These are phyloP conservation scores for Mycena filopes DNA, from an alignment of 768 basidiomycete genomes.

Conservation along the genomic window DNA sequence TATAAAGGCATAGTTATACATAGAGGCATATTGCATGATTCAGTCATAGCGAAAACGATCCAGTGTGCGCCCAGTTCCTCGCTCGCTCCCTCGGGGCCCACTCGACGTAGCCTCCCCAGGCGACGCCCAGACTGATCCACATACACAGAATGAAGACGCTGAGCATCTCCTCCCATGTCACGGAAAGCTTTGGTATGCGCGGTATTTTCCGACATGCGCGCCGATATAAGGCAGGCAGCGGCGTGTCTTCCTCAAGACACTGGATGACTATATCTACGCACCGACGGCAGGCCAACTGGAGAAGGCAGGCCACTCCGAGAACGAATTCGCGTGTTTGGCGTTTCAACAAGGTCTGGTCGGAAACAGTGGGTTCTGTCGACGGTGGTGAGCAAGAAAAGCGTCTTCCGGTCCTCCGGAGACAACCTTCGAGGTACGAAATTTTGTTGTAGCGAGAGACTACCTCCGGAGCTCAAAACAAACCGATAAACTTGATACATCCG, in stretches of 20 bases:
- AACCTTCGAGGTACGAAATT: no score
- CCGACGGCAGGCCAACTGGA: constrained; percentile 12
- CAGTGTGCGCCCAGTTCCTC: constrained; percentile 31
- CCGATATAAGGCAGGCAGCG: constrained; percentile 24
- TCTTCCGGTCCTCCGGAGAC: no score
- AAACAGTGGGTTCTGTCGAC: constrained; percentile 26
- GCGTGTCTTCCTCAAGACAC: constrained; percentile 30
- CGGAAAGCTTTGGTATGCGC: constrained; percentile 1
- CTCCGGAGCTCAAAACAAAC: constrained; percentile 1
- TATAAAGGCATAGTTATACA: constrained; percentile 14
- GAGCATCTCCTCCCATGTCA: constrained; percentile 25
- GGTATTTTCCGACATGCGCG: constrained; percentile 1
- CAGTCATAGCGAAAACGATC: constrained; percentile 27
- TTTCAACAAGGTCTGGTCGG: constrained; percentile 28
- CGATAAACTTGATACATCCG: constrained; percentile 29
- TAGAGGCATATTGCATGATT: constrained; percentile 14
- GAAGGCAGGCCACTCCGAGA: constrained; percentile 9
- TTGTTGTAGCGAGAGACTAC: background rate
- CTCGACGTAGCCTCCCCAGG: constrained; percentile 18
- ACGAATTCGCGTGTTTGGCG: constrained; percentile 25
- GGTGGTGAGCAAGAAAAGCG: no score
- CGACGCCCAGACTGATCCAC: constrained; percentile 23
- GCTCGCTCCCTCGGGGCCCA: constrained; percentile 27
- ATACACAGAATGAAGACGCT: constrained; percentile 20
- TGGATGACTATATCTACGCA: constrained; percentile 11